A percentile compares a stretch with the other conserved stretches of the same genome.
Conservation (phyloP, 768 basidiomycete genomes). For the Lactifluus echinatus region DNA sequence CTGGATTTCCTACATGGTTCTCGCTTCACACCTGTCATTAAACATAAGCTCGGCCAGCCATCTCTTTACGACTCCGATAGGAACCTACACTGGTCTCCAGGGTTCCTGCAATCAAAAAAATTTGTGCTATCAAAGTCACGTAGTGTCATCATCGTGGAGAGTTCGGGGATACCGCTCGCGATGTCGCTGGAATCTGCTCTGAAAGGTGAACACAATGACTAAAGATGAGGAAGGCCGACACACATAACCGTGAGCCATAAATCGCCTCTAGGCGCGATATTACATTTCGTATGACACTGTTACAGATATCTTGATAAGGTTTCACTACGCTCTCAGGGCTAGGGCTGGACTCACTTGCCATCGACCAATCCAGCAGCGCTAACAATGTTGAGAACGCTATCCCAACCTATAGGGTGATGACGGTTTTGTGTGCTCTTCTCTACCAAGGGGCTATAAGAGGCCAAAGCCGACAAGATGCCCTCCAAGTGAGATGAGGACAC, state of each 20-base stretch:
- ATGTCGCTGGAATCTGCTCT: not conserved
- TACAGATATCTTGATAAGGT: not conserved
- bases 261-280: slow-evolving; percentile 13
- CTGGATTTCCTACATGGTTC: slow-evolving; percentile 3
- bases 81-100: not conserved
- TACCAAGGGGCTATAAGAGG: slow-evolving; percentile 45
- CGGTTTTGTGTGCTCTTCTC: slow-evolving; percentile 59
- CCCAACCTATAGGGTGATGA: slow-evolving; percentile 53
- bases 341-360: slow-evolving; percentile 21
- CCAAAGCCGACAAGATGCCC: slow-evolving; percentile 44
- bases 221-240: not conserved
- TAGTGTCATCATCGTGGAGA: not conserved
- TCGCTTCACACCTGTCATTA: not conserved
- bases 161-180: not conserved
- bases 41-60: not conserved
- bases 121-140: slow-evolving; percentile 3
- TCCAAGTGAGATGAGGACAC: slow-evolving; percentile 40
- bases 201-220: not conserved
- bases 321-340: not conserved
- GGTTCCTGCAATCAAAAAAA: slow-evolving; percentile 1
- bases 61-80: not conserved
- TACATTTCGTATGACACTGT: slow-evolving; percentile 12
- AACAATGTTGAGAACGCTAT: slow-evolving; percentile 47
- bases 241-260: slow-evolving; percentile 9
- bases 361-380: slow-evolving; percentile 33